A percentile compares a stretch with the other conserved stretches of the same genome.
phyloP scores from a whole-genome alignment of 768 basidiomycete species.

The Trametes meyenii region DNA sequence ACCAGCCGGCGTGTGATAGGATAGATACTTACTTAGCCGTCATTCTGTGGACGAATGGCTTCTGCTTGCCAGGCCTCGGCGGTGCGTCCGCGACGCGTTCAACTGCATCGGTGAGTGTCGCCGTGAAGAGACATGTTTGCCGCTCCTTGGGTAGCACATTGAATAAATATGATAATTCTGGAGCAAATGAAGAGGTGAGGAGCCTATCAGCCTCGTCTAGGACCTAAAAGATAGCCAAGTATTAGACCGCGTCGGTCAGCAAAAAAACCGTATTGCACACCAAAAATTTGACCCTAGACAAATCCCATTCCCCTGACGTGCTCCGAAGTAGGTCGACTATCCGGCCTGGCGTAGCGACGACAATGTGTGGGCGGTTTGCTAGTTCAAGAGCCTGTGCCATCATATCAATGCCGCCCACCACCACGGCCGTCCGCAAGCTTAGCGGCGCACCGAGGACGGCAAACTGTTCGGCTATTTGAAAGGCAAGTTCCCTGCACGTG shows the following conservation, averaged over 20 bases:
- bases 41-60: conserved; percentile 85
- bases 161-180: conserved; percentile 82
- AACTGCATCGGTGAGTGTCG: conserved; percentile 87
- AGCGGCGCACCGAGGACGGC: conserved; percentile 83
- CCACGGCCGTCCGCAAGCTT: conserved; percentile 81
- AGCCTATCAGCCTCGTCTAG: conserved; percentile 97
- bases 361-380: conserved; percentile 82
- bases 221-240: conserved; percentile 51
- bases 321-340: conserved; percentile 89
- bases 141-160: conserved; percentile 74
- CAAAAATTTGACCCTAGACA: conserved; percentile 83
- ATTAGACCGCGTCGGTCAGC: not conserved
- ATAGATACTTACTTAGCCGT: conserved; percentile 58
- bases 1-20: not conserved
- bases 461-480: conserved; percentile 97
- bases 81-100: conserved; percentile 72
- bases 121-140: conserved; percentile 98
- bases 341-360: conserved; percentile 95
- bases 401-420: conserved; percentile 99
- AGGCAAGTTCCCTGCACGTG: conserved; percentile 83
- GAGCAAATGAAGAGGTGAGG: conserved; percentile 84
- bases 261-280: conserved; percentile 44
- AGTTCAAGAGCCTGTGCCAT: conserved; percentile 91
- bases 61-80: conserved; percentile 81
- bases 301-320: conserved; percentile 76